Conservation (phyloP, 441 rosid species). For the Bocquillonia castaneifolia region DNA sequence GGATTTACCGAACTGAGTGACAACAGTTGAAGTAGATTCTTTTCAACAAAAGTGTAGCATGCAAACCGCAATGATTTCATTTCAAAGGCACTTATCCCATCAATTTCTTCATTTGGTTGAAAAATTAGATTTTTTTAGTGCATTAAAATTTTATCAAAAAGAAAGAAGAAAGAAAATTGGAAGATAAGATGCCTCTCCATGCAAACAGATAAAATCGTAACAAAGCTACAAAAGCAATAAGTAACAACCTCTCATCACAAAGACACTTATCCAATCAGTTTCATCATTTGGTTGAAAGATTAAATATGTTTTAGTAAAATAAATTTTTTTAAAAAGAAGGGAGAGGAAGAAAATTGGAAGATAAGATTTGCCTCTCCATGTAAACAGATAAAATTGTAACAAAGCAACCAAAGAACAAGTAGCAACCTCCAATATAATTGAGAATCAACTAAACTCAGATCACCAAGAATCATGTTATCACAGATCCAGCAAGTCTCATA, state of each 20-base stretch:
- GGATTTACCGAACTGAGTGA: neutral
- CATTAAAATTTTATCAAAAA: neutral
- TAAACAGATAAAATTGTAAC: neutral
- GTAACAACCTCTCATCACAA: neutral
- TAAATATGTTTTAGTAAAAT: neutral
- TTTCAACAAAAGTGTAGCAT: neutral
- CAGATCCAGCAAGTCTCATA: neutral
- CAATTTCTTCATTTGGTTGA: neutral
- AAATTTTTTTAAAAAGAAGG: neutral
- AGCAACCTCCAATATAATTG: constrained; percentile 2
- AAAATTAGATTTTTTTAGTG: neutral
- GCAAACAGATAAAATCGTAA: neutral
- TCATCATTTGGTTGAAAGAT: neutral
- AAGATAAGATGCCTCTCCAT: neutral
- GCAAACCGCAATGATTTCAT: neutral
- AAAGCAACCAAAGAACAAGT: neutral
- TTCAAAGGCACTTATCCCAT: neutral
- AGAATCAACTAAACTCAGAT: neutral
- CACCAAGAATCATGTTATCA: no score
- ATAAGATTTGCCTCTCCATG: neutral
- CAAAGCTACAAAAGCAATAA: neutral
- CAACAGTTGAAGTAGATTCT: neutral
- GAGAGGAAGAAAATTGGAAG: neutral
- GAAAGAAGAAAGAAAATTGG: neutral
- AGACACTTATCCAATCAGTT: neutral